phyloP scores from a whole-genome alignment of 495 filamentous ascomycete genomes.

The Penicillium steckii region DNA sequence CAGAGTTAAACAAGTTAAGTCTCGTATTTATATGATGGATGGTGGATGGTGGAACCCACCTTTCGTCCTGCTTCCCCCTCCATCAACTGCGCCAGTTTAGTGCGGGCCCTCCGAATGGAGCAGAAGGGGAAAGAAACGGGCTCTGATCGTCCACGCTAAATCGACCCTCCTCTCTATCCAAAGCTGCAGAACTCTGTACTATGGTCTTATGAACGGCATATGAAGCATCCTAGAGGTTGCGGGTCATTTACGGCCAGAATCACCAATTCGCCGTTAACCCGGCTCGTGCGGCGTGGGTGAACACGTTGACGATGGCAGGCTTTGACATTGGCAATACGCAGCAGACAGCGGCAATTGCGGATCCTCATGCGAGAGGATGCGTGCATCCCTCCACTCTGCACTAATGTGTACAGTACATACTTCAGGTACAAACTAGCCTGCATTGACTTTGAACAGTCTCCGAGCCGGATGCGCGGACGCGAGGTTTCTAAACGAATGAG shows the following conservation, averaged over 20 bases:
- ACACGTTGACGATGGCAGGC: not conserved
- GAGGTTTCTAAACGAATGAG: not conserved
- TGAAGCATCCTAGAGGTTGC: not conserved
- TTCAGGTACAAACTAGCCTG: not conserved
- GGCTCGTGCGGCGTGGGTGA: constrained; percentile 8
- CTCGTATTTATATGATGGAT: constrained; percentile 14
- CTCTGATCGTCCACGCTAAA: constrained; percentile 12
- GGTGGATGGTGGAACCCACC: constrained; percentile 17
- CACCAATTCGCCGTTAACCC: not conserved
- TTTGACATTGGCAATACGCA: not conserved
- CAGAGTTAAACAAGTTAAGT: not conserved
- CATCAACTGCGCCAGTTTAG: not conserved
- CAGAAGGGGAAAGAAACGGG: constrained; percentile 30
- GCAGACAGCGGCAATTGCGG: constrained; percentile 21
- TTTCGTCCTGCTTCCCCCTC: not conserved
- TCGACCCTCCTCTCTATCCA: not conserved
- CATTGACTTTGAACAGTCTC: not conserved
- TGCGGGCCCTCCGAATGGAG: constrained; percentile 29
- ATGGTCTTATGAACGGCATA: not conserved
- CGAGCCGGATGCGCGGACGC: not conserved
- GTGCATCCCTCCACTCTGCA: constrained; percentile 11
- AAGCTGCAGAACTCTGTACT: not conserved
- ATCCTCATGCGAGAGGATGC: constrained; percentile 4
- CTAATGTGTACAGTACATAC: not conserved
- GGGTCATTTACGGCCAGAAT: not conserved